Conservation (phyloP, 306 rosid species). For the Cucurbita maxima region DNA sequence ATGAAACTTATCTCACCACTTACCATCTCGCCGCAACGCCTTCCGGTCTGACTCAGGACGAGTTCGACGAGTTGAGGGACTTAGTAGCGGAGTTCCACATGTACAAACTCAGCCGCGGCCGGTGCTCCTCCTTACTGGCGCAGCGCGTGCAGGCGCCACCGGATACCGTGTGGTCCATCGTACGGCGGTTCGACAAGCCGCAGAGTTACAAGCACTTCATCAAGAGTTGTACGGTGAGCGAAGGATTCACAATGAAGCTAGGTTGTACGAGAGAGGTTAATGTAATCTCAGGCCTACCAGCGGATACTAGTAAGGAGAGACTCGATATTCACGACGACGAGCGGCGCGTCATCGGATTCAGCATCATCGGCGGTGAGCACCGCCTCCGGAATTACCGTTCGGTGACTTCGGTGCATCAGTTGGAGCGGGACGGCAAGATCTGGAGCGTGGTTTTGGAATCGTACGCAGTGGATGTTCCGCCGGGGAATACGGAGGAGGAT, state of each 20-base stretch:
- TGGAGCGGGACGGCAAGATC: background rate
- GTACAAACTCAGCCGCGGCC: background rate
- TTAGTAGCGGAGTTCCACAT: background rate
- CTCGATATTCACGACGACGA: constrained; percentile 5
- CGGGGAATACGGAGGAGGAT: constrained; percentile 1
- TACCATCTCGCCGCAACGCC: background rate
- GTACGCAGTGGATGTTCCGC: constrained; percentile 6
- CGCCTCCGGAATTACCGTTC: constrained; percentile 7
- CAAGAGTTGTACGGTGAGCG: constrained; percentile 1
- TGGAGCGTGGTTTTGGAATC: constrained; percentile 5
- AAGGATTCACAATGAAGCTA: background rate
- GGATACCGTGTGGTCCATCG: background rate
- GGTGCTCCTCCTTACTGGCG: constrained; percentile 2
- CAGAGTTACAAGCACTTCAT: constrained; percentile 8
- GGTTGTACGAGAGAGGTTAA: constrained; percentile 5
- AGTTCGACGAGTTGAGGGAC: background rate
- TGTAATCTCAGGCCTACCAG: constrained; percentile 4
- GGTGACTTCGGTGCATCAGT: background rate
- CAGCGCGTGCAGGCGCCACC: background rate
- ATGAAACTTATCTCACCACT: background rate
- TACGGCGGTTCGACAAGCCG: background rate
- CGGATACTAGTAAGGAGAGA: constrained; percentile 1
- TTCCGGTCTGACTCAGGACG: background rate
- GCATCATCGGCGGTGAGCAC: constrained; percentile 5
- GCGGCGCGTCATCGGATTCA: background rate